Evolutionary conservation across 441 rosid genomes (phyloP).

Genomic region (Erodium trifolium): DNA sequence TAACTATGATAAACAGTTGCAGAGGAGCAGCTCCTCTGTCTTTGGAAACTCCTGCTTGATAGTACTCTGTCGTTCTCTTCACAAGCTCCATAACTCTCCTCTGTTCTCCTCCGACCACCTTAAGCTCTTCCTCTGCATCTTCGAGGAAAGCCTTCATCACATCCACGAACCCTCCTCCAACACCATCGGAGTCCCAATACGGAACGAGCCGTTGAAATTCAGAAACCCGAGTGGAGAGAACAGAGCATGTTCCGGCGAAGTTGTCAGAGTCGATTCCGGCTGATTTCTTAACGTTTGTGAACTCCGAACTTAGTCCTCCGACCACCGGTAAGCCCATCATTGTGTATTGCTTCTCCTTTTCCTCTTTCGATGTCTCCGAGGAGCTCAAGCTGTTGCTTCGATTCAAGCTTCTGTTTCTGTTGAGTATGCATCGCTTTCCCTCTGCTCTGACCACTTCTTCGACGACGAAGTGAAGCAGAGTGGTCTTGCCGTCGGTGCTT

Average conservation of each 20-base stretch:
- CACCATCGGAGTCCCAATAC: slow-evolving; percentile 30
- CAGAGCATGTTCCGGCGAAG: slow-evolving; percentile 39
- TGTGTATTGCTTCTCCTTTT: slow-evolving; percentile 55
- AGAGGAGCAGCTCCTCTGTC: slow-evolving; percentile 41
- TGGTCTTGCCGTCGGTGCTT: slow-evolving; percentile 68
- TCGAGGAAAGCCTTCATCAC: slow-evolving; percentile 58
- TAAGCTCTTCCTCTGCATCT: slow-evolving; percentile 51
- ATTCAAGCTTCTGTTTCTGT: background rate
- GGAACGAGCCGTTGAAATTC: slow-evolving; percentile 36
- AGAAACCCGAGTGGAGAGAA: slow-evolving; percentile 37
- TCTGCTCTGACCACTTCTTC: slow-evolving; percentile 69
- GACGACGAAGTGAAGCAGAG: slow-evolving; percentile 81
- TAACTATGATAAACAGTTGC: slow-evolving; percentile 62
- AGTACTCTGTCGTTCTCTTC: slow-evolving; percentile 62
- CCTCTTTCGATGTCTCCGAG: slow-evolving; percentile 28
- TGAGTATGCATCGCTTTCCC: slow-evolving; percentile 58
- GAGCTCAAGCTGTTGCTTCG: too few relatives aligned
- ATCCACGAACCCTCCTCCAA: slow-evolving; percentile 35
- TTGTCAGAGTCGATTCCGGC: slow-evolving; percentile 50
- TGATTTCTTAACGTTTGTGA: slow-evolving; percentile 66
- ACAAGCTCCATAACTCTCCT: slow-evolving; percentile 52
- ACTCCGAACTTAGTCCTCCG: slow-evolving; percentile 74
- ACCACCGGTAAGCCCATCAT: slow-evolving; percentile 69
- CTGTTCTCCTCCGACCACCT: slow-evolving; percentile 40
- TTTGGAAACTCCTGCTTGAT: slow-evolving; percentile 61